These are phyloP conservation scores for Aspergillus proliferans DNA, from an alignment of 2,329 filamentous ascomycete genomes.

Conservation along the genomic window DNA sequence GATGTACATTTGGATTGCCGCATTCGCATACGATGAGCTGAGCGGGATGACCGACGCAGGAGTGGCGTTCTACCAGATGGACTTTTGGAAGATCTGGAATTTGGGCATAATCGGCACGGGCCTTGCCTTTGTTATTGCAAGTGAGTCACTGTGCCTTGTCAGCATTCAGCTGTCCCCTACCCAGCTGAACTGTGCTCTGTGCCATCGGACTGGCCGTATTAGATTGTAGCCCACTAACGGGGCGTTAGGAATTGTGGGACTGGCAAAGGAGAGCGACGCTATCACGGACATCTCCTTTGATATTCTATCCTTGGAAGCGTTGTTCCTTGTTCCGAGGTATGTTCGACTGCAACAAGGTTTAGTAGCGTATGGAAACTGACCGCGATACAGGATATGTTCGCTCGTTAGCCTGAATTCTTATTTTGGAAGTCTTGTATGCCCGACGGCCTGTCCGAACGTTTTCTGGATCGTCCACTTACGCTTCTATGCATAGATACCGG, in stretches of 20 bases:
- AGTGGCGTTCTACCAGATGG: slow-evolving; percentile 74
- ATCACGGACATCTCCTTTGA: slow-evolving; percentile 80
- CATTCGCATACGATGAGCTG: slow-evolving; percentile 82
- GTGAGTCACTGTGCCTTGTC: slow-evolving; percentile 48
- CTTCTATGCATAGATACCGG: slow-evolving; percentile 58
- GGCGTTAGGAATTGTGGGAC: slow-evolving; percentile 57
- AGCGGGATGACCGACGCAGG: slow-evolving; percentile 82
- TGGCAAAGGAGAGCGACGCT: slow-evolving; percentile 53
- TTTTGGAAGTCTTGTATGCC: slow-evolving; percentile 53
- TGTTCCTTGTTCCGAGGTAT: slow-evolving; percentile 75
- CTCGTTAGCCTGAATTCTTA: slow-evolving; percentile 81
- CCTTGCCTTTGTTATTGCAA: slow-evolving; percentile 61
- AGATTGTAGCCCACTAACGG: slow-evolving; percentile 1
- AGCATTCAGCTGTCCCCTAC: not conserved
- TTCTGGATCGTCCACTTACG: slow-evolving; percentile 12
- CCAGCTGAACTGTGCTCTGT: slow-evolving; percentile 1
- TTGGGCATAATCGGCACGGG: slow-evolving; percentile 69
- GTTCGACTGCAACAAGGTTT: slow-evolving; percentile 4
- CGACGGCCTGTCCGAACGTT: slow-evolving; percentile 1
- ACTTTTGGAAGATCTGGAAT: slow-evolving; percentile 74
- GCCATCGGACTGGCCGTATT: not conserved
- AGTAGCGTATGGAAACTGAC: not conserved
- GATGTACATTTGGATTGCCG: slow-evolving; percentile 78
- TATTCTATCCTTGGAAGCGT: slow-evolving; percentile 77
- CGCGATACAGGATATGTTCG: slow-evolving; percentile 63